Evolutionary conservation across 2,329 filamentous ascomycete genomes (phyloP).

Genomic region (Pseudogymnoascus sp.): DNA sequence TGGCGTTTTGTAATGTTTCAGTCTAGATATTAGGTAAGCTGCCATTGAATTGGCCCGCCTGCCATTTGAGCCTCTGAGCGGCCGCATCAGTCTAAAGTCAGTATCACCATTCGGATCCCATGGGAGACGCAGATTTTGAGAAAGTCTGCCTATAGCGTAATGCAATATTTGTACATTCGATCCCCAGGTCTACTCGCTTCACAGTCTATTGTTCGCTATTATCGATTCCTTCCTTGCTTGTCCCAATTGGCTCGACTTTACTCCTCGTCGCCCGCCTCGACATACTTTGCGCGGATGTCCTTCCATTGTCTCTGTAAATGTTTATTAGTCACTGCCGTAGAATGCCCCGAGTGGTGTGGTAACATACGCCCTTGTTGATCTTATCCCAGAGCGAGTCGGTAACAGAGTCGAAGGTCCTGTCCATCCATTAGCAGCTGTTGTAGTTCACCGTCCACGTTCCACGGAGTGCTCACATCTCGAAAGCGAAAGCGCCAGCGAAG

Average conservation of each 20-base stretch:
- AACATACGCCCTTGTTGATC: constrained; percentile 84
- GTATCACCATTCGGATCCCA: neutral
- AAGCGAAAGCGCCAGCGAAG: constrained; percentile 81
- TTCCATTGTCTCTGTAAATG: constrained; percentile 92
- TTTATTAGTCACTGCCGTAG: constrained; percentile 28
- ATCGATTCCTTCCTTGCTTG: constrained; percentile 10
- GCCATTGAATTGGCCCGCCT: neutral
- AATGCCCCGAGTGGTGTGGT: neutral
- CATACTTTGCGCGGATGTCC: constrained; percentile 89
- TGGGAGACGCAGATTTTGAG: neutral
- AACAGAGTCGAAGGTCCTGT: constrained; percentile 72
- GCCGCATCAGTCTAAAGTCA: neutral
- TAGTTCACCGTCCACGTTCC: neutral
- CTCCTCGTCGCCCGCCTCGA: constrained; percentile 56
- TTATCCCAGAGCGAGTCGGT: constrained; percentile 87
- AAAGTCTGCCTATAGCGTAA: constrained; percentile 11
- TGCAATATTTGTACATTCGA: constrained; percentile 12
- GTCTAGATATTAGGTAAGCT: neutral
- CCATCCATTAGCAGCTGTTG: neutral
- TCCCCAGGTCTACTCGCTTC: constrained; percentile 4
- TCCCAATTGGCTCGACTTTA: constrained; percentile 13
- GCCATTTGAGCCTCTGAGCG: neutral
- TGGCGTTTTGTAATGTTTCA: neutral
- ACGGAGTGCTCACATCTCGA: constrained; percentile 74
- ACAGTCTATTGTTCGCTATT: constrained; percentile 12